Percentiles rank a stretch among this genome's conserved stretches.
Conservation (phyloP, 75 land plant genomes). For the Selaginella moellendorffii region DNA sequence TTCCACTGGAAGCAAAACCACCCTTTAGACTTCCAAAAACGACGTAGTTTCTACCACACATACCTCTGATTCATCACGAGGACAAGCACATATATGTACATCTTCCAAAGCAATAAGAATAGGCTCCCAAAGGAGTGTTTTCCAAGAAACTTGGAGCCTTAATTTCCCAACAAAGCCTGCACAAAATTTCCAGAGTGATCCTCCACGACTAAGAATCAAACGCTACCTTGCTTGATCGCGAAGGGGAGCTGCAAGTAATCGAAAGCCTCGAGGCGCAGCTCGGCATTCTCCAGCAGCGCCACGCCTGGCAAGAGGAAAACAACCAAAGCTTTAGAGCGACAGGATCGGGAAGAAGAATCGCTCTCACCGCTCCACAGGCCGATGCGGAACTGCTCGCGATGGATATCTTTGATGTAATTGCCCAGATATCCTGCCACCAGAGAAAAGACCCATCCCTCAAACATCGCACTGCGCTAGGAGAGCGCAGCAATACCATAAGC, state of each 20-base stretch:
- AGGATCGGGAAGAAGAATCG: not conserved
- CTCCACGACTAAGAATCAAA: not conserved
- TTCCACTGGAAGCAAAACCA: conserved; percentile 41
- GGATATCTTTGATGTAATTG: conserved; percentile 67
- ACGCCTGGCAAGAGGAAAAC: conserved; percentile 42
- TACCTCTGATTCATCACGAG: conserved; percentile 69
- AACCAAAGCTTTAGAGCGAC: not conserved
- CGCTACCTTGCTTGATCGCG: conserved; percentile 63
- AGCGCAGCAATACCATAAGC: not conserved
- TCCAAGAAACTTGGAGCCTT: conserved; percentile 83
- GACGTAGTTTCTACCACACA: conserved; percentile 3
- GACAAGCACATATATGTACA: conserved; percentile 51
- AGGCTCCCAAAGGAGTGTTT: conserved; percentile 83
- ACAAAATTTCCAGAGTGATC: not conserved
- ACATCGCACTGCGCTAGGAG: conserved; percentile 24
- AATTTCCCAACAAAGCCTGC: conserved; percentile 68
- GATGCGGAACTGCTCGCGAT: conserved; percentile 80
- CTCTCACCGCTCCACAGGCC: conserved; percentile 70
- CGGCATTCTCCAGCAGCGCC: conserved; percentile 67
- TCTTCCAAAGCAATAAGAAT: conserved; percentile 65
- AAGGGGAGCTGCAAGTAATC: conserved; percentile 88
- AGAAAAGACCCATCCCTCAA: conserved; percentile 70
- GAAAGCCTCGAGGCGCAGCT: conserved; percentile 84
- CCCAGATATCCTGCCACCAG: conserved; percentile 64
- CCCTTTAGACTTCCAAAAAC: not conserved